Conservation (phyloP, 352 stramenopile genomes). For the Sclerospora graminicola region DNA sequence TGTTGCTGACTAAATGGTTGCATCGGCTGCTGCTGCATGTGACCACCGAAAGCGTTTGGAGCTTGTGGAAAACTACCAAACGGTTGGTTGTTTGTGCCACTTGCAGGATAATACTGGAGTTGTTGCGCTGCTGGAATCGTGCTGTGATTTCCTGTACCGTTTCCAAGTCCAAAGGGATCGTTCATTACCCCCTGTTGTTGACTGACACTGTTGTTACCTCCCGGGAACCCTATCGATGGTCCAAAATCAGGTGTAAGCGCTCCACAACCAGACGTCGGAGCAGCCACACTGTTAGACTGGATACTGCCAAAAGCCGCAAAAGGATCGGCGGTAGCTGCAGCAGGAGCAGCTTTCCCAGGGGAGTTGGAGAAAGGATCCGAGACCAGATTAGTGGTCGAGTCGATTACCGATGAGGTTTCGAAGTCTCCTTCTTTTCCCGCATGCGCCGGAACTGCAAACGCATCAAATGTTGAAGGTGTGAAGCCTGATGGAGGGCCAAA, state of each 20-base stretch:
- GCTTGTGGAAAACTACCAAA: constrained; percentile 14
- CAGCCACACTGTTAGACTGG: constrained; percentile 9
- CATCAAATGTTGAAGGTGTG: constrained; percentile 20
- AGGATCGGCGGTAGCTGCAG: constrained; percentile 23
- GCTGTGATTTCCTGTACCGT: constrained; percentile 17
- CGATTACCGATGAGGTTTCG: constrained; percentile 18
- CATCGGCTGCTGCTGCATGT: constrained; percentile 30
- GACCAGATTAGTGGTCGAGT: constrained; percentile 14
- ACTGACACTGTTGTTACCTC: constrained; percentile 3
- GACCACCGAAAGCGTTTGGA: constrained; percentile 15
- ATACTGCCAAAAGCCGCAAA: constrained; percentile 63
- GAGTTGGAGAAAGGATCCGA: constrained; percentile 22
- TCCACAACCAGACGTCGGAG: constrained; percentile 2
- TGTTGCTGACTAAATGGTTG: constrained; percentile 26
- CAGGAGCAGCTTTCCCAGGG: constrained; percentile 6
- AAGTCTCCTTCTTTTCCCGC: constrained; percentile 23
- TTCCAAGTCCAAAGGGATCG: constrained; percentile 47
- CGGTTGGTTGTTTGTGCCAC: constrained; percentile 3
- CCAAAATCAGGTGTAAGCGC: constrained; percentile 13
- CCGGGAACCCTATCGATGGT: constrained; percentile 4
- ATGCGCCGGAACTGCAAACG: constrained; percentile 29
- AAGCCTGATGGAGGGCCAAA: constrained; percentile 15
- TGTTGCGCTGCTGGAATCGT: constrained; percentile 21
- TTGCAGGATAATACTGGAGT: constrained; percentile 7
- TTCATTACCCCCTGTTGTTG: constrained; percentile 17